Conservation (phyloP, 257 asterid genomes). For the Thymus quinquecostatus region DNA sequence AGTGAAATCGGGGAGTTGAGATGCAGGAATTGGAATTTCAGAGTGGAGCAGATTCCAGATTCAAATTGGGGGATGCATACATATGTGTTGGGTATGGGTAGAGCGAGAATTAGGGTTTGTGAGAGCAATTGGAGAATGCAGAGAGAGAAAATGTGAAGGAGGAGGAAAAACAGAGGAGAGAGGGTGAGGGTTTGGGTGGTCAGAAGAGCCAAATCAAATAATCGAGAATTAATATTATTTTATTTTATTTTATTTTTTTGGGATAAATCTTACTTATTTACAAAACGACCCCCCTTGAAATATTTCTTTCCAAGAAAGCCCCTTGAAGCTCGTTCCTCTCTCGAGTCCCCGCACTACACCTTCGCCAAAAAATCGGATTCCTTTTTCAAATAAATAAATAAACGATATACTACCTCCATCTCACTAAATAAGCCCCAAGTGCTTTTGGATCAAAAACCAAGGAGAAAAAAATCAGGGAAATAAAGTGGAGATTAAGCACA, state of each 20-base stretch:
- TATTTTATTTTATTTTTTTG: conserved; percentile 20
- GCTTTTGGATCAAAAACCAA: no score
- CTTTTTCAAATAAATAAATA: no score
- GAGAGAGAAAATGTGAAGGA: conserved; percentile 34
- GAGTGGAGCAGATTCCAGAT: conserved; percentile 29
- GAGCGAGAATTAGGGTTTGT: conserved; percentile 53
- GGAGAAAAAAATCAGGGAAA: no score
- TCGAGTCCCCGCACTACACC: neutral
- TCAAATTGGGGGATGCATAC: conserved; percentile 28
- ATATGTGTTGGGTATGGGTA: conserved; percentile 15
- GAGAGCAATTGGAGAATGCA: conserved; percentile 43
- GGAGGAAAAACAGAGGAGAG: conserved; percentile 36
- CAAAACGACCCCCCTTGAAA: conserved; percentile 27
- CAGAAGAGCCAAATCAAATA: conserved; percentile 58
- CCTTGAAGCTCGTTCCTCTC: conserved; percentile 19
- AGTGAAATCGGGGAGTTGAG: conserved; percentile 30
- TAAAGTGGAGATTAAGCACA: no score
- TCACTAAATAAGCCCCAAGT: no score
- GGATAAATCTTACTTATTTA: conserved; percentile 17
- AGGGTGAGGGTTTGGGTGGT: conserved; percentile 81
- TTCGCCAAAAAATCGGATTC: neutral
- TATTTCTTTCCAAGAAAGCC: conserved; percentile 25
- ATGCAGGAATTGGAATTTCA: conserved; percentile 23
- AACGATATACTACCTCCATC: no score
- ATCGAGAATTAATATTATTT: conserved; percentile 28